Conservation (phyloP, 345 rosid species). For the Iberis pinnata region DNA sequence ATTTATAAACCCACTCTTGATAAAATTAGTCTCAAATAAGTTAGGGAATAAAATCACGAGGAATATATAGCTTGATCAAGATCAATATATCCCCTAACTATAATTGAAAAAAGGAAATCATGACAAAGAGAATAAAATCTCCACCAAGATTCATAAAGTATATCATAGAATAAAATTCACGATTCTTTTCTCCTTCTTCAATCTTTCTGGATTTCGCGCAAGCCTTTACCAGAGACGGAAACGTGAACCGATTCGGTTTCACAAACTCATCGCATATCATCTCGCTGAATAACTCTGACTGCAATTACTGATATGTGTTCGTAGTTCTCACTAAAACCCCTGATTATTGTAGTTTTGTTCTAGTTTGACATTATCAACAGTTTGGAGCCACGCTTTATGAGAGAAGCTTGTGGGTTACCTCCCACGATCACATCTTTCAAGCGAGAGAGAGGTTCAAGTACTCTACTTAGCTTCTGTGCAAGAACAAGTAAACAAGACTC, state of each 20-base stretch:
- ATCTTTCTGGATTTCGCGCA: slow-evolving; percentile 42
- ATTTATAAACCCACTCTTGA: too few relatives aligned
- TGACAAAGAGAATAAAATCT: too few relatives aligned
- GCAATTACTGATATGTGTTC: slow-evolving; percentile 31
- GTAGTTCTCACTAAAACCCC: slow-evolving; percentile 48
- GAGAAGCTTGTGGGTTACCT: slow-evolving; percentile 56
- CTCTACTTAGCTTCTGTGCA: slow-evolving; percentile 54
- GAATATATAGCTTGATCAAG: too few relatives aligned
- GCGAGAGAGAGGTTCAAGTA: slow-evolving; percentile 65
- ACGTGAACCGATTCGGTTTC: slow-evolving; percentile 50
- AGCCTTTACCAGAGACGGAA: slow-evolving; percentile 62
- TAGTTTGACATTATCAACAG: too few relatives aligned
- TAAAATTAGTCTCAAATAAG: too few relatives aligned
- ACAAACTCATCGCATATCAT: slow-evolving; percentile 44
- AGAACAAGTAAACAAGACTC: slow-evolving; percentile 4
- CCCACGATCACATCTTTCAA: slow-evolving; percentile 72
- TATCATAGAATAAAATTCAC: too few relatives aligned
- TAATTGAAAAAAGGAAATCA: too few relatives aligned
- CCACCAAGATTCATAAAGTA: too few relatives aligned
- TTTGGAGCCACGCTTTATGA: slow-evolving; percentile 49
- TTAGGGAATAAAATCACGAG: too few relatives aligned
- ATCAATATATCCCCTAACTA: too few relatives aligned
- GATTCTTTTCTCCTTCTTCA: too few relatives aligned
- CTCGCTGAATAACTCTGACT: slow-evolving; percentile 33
- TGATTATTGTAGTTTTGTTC: slow-evolving; percentile 58